Evolutionary conservation across 164 flowering plant species (phyloP).

Genomic region (Magnolia sinica): DNA sequence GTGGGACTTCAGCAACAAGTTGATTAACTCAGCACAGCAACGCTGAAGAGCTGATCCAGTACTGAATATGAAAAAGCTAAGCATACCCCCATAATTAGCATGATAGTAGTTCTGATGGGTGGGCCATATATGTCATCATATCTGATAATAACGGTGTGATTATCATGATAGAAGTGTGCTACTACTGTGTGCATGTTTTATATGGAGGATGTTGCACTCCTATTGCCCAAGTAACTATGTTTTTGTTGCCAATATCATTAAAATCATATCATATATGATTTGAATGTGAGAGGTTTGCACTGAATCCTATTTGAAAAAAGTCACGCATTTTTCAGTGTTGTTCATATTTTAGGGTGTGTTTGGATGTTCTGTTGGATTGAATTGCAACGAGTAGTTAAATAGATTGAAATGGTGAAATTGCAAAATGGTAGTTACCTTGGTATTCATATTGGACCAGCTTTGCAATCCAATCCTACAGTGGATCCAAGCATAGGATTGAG

Average conservation of each 20-base stretch:
- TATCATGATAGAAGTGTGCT: too few relatives aligned
- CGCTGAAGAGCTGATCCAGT: neutral
- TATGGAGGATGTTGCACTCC: neutral
- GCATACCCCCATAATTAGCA: neutral
- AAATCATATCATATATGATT: neutral
- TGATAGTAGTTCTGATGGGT: neutral
- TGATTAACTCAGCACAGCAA: conserved; percentile 34
- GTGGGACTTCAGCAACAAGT: conserved; percentile 88
- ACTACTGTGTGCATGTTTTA: neutral
- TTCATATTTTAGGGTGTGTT: too few relatives aligned
- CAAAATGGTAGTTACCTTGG: too few relatives aligned
- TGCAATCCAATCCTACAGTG: too few relatives aligned
- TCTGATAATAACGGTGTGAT: too few relatives aligned
- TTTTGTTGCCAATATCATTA: neutral
- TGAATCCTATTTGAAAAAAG: neutral
- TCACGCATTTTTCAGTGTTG: neutral
- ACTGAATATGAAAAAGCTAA: neutral
- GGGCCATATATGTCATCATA: neutral
- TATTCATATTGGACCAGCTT: too few relatives aligned
- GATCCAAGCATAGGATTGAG: too few relatives aligned
- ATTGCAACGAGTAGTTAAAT: too few relatives aligned
- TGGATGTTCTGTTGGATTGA: too few relatives aligned
- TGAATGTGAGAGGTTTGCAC: neutral
- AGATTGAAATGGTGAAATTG: too few relatives aligned
- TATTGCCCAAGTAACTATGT: neutral